Base-by-base conservation (phyloP, 2,329 filamentous ascomycete genomes). In the Hypoxylon sp. region DNA sequence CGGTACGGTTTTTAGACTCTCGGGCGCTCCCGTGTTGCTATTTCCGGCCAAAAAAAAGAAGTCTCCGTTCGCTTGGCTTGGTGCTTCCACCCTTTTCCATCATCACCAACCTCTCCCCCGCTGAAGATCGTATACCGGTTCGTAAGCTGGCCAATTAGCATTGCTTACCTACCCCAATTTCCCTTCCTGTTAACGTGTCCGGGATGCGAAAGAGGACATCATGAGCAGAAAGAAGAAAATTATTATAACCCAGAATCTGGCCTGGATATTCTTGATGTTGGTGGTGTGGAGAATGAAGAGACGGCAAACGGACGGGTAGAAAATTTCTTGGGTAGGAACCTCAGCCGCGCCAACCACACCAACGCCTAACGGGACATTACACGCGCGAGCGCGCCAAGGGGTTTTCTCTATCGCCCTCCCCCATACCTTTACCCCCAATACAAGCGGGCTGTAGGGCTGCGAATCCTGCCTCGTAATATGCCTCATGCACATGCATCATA, bases 1-100 rank as follows among this genome's bases (percentile, higher is more conserved):
- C 37, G 62, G 59, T 34, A 15, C 50, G 52, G 52, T 44, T 46
- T 65, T 65, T 58, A 58, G 56, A 56, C 49, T 56, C 54, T 63
- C 65, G 65, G 65, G 53, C 50, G 43, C 56, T 68, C 65, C 65
- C 65, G 65, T 48, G 59, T 55, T 63, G 20, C 56, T 65, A 65
- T 59, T 61, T 59, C 49, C 43, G 48, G 28, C 24, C 22, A 7
- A 17, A 10, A 51, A 58, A 44, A 46, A 19, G 55, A 49, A 46
- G n/a, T 37, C 59, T 44, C 34, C 26, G 32, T 20, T 26, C 37
- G 15, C 28, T 19, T 30, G n/a, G 19, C 22, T 24, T 22, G 13
- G 8, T n/a, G n/a, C n/a, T n/a, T n/a, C n/a, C n/a, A n/a, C n/a
- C 20, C 43, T 1, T 7, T 47, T 28, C 26, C 17, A 4, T 8